Base-by-base conservation (phyloP, 164 flowering plant species). In the Liriodendron chinense region DNA sequence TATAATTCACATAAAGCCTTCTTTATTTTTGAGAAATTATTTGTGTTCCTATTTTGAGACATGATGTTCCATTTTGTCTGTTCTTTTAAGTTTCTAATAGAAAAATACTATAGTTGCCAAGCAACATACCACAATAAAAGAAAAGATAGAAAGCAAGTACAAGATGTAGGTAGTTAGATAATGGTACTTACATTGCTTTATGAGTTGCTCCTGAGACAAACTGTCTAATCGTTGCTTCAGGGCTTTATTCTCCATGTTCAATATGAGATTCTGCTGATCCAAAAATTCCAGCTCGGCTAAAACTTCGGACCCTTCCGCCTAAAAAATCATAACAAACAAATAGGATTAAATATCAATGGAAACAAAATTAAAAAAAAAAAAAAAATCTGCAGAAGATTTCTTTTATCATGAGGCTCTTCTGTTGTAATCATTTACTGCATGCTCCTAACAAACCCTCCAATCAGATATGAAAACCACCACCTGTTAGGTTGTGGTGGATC, bases 301-400 rank as follows among this genome's bases (percentile, higher is more conserved):
- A 79, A 91, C 85, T 84, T 88, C 95, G 78, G 91, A 85, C 8
- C 94, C 98, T 86, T 92, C 96, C n/a, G 87, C 90, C 99, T 96
- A 85, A 34, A 70, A 74, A 78, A 43, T 76, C 18, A 71, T 24
- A 76, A 75, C n/a, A n/a, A n/a, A n/a, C n/a, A 8, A 49, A 65
- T 9, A 21, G 43, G 61, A 50, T 49, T 47, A 47, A 69, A 47
- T 10, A 26, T 43, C 53, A n/a, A 48, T 48, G 28, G 2, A 16
- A 65, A n/a, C 43, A 34, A 34, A 34, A 2, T 34, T 53, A 53
- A 53, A 53, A 53, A 53, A 10, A 7, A 16, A 12, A 53, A 16
- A 7, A 10, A 16, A 53, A 12, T 53, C 59, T 53, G 13, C 59
- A 53, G 59, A 53, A 16, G 18, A 53, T 53, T 53, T 12, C 59